Evolutionary conservation across 768 basidiomycete species (phyloP), one percentile per base, ranked within the genome.

Genomic region (Leccinellum rugosiceps): DNA sequence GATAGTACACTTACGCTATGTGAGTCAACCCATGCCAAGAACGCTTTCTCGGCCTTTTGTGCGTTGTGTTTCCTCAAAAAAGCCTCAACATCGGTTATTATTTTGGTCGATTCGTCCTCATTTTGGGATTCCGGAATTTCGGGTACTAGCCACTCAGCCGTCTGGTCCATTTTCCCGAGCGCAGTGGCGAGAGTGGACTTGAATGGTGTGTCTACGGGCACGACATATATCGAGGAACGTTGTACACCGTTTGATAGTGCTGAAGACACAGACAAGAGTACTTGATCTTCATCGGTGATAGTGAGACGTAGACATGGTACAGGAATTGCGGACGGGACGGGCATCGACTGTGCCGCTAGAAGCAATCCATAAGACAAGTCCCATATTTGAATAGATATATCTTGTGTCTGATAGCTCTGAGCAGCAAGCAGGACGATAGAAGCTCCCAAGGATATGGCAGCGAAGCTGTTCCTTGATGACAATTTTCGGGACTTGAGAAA

Each of bases 291-390:
- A 6, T 74, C 63, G 26, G 78, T 71, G 13, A 77, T 60, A 4
- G 59, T 46, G 43, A 81, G 68, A 17, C 65, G 59, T 19, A 69
- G 51, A 25, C 65, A 63, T 28, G 72, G 64, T 2, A 69, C 66
- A 50, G 68, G 56, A 15, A 83, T 57, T 21, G 76, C 65, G 1
- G 80, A 72, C 0, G 87, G 84, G 14, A 83, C 66, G 1, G 84
- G 68, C 43, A 87, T 71, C 8, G 71, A 66, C 38, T 84, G 78
- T 6, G 78, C 76, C 2, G 84, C 74, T n/a, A 89, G 75, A 23
- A 88, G 72, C 32, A 87, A 81, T 17, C 82, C 82, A 60, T 85
- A 89, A 58, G 83, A 83, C 21, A 88, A 72, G 60, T 89, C 87
- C 86, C 87, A 88, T 28, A 88, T 68, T 17, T 85, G 80, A 28